phyloP scores from a whole-genome alignment of 2,329 filamentous ascomycete genomes.

The Phaeophleospora eucalypticola region DNA sequence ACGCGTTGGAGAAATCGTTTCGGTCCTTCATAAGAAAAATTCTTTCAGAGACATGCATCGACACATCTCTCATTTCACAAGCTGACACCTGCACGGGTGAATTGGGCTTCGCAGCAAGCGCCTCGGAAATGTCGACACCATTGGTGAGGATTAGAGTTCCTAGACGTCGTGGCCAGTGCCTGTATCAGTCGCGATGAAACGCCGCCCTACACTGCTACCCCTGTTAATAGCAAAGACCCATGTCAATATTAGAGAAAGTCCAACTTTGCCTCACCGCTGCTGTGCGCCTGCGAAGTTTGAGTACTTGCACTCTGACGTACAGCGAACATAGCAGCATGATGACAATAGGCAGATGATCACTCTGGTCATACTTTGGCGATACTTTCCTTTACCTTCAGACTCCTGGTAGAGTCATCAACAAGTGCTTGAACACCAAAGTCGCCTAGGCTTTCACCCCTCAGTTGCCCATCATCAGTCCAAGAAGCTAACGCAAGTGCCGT shows the following conservation, averaged over 20 bases:
- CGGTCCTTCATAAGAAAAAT: neutral
- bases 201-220: constrained; percentile 10
- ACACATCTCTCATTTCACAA: neutral
- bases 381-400: neutral
- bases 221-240: constrained; percentile 11
- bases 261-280: constrained; percentile 15
- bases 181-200: constrained; percentile 19
- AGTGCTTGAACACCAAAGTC: too few species aligned
- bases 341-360: constrained; percentile 1
- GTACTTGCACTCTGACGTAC: constrained; percentile 6
- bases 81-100: neutral
- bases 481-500: neutral
- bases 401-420: neutral
- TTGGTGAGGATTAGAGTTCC: neutral
- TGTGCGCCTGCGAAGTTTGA: constrained; percentile 14
- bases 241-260: constrained; percentile 10
- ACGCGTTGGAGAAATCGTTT: neutral
- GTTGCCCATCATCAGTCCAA: too few species aligned
- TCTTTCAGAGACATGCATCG: neutral
- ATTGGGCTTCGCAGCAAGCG: neutral
- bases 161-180: constrained; percentile 1
- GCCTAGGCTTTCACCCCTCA: neutral
- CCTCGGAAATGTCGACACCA: neutral
- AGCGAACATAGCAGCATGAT: neutral
- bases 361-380: neutral